Evolutionary conservation across 805 yeast genomes (phyloP).

Genomic region (Metschnikowia hibisci): DNA sequence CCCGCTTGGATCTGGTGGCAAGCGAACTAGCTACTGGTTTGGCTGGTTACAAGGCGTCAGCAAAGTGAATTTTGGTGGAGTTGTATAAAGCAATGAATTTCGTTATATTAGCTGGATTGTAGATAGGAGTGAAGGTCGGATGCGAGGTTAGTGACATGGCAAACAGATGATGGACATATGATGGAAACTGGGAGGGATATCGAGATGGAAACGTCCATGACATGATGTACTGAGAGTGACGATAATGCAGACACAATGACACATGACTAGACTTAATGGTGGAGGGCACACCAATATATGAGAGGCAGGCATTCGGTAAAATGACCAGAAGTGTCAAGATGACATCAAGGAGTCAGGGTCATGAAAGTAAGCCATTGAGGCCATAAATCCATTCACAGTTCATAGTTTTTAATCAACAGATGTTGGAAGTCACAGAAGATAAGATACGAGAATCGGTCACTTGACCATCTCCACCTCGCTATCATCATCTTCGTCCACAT

Average conservation of each 20-base stretch:
- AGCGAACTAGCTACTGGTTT: conserved; percentile 32
- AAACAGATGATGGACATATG: background rate
- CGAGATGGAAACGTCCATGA: too few species aligned
- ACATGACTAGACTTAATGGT: too few species aligned
- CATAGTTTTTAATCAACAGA: too few species aligned
- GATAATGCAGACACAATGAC: too few species aligned
- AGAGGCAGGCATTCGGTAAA: too few species aligned
- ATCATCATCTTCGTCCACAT: conserved; percentile 45
- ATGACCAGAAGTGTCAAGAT: too few species aligned
- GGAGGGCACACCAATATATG: too few species aligned
- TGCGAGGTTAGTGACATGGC: background rate
- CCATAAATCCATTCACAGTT: too few species aligned
- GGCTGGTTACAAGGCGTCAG: conserved; percentile 23
- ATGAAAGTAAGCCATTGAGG: too few species aligned
- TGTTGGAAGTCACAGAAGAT: background rate
- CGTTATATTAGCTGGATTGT: conserved; percentile 5
- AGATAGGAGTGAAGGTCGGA: conserved; percentile 5
- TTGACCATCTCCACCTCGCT: conserved; percentile 20
- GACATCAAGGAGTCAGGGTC: too few species aligned
- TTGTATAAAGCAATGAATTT: background rate
- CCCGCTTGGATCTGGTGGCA: conserved; percentile 30
- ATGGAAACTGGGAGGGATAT: too few species aligned
- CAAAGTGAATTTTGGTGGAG: background rate
- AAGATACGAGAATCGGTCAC: conserved; percentile 2
- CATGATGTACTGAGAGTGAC: too few species aligned